Base-by-base conservation (phyloP, 306 rosid species). In the Dalbergia oliveri region DNA sequence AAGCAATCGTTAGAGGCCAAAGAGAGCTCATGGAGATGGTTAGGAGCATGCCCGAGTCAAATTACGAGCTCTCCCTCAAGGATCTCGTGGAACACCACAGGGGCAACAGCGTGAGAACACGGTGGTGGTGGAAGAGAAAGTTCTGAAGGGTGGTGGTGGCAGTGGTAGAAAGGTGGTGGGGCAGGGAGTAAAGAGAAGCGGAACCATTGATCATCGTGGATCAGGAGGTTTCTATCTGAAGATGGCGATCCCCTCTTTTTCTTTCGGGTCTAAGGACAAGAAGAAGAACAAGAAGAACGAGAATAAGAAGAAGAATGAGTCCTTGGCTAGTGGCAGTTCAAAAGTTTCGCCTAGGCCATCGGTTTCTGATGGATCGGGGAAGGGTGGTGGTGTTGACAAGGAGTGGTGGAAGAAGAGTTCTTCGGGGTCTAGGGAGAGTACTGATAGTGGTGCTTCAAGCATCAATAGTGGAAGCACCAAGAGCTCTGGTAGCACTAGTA, bases 21-120 rank as follows among this genome's bases (percentile, higher is more conserved):
- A 82, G 62, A 43, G 99, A 95, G 78, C 88, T 95, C 12, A 95
- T 95, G 98, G 98, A 95, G 6, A 91, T 95, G 98, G 99, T 95
- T 8, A 78, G 76, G 47, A 87, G 86, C 82, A 90, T 95, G 96
- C 99, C 99, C 0, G 99, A 95, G 66, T 80, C 96, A 4, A 80
- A 85, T 72, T 95, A 95, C 79, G 99, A 95, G 77, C 97, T 95
- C 53, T 91, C 99, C 5, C 47, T 95, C 34, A 95, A 85, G 54
- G 99, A 95, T 85, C 91, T 95, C 5, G 98, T 95, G 0, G 99
- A 95, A 60, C 83, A 85, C 19, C 88, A 89, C 9, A 18, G 82
- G 57, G 37, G 9, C 66, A 69, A 0, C 43, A 12, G 3, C 79
- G 58, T 26, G 76, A 84, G 41, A 86, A 67, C 5, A 0, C 33